Conservation (phyloP, 805 yeast species). For the Wickerhamomyces strasburgensis region DNA sequence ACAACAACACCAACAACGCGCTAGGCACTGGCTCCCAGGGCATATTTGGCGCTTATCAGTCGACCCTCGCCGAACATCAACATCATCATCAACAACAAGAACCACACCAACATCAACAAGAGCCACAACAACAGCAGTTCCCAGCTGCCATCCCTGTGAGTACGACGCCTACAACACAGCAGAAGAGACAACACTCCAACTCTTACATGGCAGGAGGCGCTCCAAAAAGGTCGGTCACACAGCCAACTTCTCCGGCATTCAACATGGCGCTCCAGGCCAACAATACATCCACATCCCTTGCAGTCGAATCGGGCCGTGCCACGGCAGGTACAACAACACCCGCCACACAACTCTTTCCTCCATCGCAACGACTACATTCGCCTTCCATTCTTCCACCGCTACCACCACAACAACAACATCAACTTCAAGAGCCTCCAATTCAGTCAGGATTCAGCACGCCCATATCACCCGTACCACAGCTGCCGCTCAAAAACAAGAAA, state of each 20-base stretch:
- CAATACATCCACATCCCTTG: constrained; percentile 6
- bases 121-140: constrained; percentile 4
- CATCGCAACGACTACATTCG: constrained; percentile 11
- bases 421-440: constrained; percentile 3
- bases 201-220: constrained; percentile 16
- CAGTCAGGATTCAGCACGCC: not conserved
- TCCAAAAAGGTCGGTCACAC: constrained; percentile 13
- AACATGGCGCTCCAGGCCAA: constrained; percentile 3
- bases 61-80: too few relatives aligned
- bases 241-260: constrained; percentile 7
- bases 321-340: constrained; percentile 12
- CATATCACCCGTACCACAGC: constrained; percentile 5
- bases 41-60: too few relatives aligned
- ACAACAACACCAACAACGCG: too few relatives aligned
- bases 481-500: constrained; percentile 7
- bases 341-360: constrained; percentile 3
- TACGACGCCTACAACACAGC: constrained; percentile 5
- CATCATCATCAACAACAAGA: constrained; percentile 2
- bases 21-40: too few relatives aligned
- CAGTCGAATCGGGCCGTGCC: constrained; percentile 4
- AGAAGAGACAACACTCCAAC: constrained; percentile 22
- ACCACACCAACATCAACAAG: constrained; percentile 4
- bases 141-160: not conserved
- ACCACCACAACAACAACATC: constrained; percentile 2
- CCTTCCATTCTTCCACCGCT: constrained; percentile 3